phyloP scores from a whole-genome alignment of 23 red algal species.

The Pyropia haitanensis region DNA sequence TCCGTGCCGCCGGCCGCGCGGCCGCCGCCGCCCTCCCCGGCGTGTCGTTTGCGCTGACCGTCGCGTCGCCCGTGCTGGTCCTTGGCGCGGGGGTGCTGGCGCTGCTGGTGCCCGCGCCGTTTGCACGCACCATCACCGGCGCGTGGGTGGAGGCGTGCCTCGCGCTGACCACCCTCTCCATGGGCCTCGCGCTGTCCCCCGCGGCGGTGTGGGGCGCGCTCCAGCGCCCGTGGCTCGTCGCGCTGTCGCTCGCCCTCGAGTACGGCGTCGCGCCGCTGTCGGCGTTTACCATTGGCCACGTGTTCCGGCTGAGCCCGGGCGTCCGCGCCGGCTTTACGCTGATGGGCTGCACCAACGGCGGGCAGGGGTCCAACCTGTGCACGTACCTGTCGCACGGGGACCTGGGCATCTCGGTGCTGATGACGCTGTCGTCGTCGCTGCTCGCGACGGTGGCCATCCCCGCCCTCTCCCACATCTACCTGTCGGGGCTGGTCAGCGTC shows the following conservation, averaged over 20 bases:
- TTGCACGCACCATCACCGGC: no score
- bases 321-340: slow-evolving; percentile 70
- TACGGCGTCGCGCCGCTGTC: slow-evolving; percentile 65
- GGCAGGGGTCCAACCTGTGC: slow-evolving; percentile 85
- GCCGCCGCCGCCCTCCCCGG: no score
- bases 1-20: no score
- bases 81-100: no score
- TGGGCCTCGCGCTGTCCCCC: no score
- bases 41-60: no score
- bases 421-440: slow-evolving; percentile 78
- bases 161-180: no score
- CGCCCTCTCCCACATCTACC: slow-evolving; percentile 60
- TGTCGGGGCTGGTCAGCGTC: slow-evolving; percentile 75
- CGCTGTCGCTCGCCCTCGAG: slow-evolving; percentile 60
- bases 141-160: no score
- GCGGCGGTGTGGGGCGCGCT: no score
- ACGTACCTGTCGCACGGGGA: slow-evolving; percentile 93
- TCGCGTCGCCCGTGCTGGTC: no score
- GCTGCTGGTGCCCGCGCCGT: no score
- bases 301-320: slow-evolving; percentile 41
- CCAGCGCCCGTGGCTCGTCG: slow-evolving; percentile 40
- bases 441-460: slow-evolving; percentile 85
- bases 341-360: slow-evolving; percentile 88
- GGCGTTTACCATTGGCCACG: slow-evolving; percentile 35
- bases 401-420: slow-evolving; percentile 75